Percentiles rank a stretch among this genome's conserved stretches.
These are phyloP conservation scores for Bipolaris victoriae DNA, from an alignment of 2,329 filamentous ascomycete species.

Conservation along the genomic window DNA sequence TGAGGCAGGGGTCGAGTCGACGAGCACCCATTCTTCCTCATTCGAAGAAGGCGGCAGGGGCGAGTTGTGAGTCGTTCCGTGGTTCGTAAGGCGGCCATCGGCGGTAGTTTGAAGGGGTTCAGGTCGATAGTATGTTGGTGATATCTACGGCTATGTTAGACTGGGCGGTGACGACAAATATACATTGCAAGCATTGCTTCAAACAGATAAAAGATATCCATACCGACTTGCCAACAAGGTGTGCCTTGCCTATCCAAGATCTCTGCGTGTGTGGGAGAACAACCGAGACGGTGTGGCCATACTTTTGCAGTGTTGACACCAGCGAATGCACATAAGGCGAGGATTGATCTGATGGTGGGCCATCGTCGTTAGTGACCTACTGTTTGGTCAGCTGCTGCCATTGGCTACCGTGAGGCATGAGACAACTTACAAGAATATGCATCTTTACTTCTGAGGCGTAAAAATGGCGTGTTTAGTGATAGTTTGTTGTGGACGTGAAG, in stretches of 20 bases:
- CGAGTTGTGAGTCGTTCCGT: constrained; percentile 42
- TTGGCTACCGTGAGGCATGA: not conserved
- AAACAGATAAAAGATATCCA: not conserved
- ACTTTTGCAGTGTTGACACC: constrained; percentile 57
- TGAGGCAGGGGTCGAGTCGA: constrained; percentile 57
- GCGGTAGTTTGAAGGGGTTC: constrained; percentile 58
- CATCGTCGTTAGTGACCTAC: constrained; percentile 60
- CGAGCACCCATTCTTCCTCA: constrained; percentile 57
- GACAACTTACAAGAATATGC: constrained; percentile 47
- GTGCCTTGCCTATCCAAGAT: constrained; percentile 98
- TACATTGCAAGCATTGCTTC: not conserved
- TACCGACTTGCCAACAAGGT: constrained; percentile 84
- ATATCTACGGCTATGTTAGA: constrained; percentile 54
- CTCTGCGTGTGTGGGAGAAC: constrained; percentile 89
- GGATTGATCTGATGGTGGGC: constrained; percentile 57
- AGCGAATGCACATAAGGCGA: constrained; percentile 58
- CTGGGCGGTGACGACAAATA: not conserved
- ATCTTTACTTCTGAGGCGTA: constrained; percentile 26
- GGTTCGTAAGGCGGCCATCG: constrained; percentile 46
- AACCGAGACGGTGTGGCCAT: constrained; percentile 88
- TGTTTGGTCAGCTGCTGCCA: constrained; percentile 10
- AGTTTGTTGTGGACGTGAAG: constrained; percentile 13
- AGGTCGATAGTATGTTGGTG: constrained; percentile 81
- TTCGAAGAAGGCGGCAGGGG: constrained; percentile 42
- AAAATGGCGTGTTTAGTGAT: constrained; percentile 6